phyloP scores from a whole-genome alignment of 2,329 filamentous ascomycete genomes.

The Endoconidiophora laricicola region DNA sequence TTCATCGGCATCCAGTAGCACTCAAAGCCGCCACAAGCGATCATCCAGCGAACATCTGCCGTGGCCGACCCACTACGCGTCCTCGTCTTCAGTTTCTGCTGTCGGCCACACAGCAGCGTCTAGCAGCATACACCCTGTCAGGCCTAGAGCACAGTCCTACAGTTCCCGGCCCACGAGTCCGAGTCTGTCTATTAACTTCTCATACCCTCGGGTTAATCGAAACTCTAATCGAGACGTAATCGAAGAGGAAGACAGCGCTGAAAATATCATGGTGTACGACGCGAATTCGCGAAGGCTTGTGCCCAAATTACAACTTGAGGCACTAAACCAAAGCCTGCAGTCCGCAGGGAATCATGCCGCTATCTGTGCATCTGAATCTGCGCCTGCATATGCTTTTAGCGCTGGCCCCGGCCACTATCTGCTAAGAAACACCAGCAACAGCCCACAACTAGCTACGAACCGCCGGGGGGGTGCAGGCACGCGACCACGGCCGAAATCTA shows the following conservation, averaged over 20 bases:
- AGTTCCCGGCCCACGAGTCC: slow-evolving; percentile 26
- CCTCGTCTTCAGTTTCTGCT: slow-evolving; percentile 28
- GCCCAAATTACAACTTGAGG: slow-evolving; percentile 20
- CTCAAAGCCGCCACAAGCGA: slow-evolving; percentile 38
- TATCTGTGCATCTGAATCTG: slow-evolving; percentile 27
- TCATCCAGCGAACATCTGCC: slow-evolving; percentile 22
- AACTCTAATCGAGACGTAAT: slow-evolving; percentile 23
- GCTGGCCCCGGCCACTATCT: slow-evolving; percentile 1
- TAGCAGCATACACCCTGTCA: slow-evolving; percentile 17
- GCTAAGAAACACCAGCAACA: neutral
- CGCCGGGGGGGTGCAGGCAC: neutral
- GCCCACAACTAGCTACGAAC: neutral
- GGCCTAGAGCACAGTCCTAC: slow-evolving; percentile 29
- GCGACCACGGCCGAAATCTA: slow-evolving; percentile 6
- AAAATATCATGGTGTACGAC: slow-evolving; percentile 40
- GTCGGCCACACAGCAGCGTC: slow-evolving; percentile 14
- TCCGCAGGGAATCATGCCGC: slow-evolving; percentile 20
- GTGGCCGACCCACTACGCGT: neutral
- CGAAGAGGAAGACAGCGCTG: slow-evolving; percentile 16
- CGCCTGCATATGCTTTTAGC: no score
- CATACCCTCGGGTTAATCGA: slow-evolving; percentile 33
- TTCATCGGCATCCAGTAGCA: slow-evolving; percentile 19
- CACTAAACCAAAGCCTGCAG: slow-evolving; percentile 7
- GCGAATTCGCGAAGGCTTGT: slow-evolving; percentile 50
- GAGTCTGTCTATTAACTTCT: slow-evolving; percentile 42